Evolutionary conservation across 306 rosid species (phyloP).

Genomic region (Canavalia gladiata): DNA sequence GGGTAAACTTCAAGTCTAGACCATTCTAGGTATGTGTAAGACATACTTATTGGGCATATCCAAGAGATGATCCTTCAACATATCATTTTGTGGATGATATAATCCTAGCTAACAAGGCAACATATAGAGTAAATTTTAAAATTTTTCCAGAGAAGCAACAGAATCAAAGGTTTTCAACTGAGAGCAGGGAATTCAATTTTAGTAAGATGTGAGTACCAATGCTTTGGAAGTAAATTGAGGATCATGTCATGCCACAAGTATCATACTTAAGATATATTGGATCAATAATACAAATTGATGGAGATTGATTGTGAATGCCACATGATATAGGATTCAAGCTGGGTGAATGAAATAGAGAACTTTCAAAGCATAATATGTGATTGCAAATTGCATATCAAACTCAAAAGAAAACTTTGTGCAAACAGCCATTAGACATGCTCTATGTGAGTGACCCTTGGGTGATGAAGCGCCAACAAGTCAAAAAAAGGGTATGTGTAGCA

Average conservation of each 20-base stretch:
- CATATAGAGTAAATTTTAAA: neutral
- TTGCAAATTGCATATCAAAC: conserved; percentile 8
- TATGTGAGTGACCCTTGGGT: neutral
- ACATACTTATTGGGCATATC: neutral
- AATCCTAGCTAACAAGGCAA: neutral
- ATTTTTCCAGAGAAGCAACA: neutral
- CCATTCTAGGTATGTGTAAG: neutral
- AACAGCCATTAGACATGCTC: neutral
- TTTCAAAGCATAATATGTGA: neutral
- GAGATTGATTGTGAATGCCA: conserved; percentile 15
- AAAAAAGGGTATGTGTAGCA: neutral
- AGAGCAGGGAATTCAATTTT: neutral
- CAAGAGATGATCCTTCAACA: neutral
- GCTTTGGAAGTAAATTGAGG: neutral
- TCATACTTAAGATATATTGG: neutral
- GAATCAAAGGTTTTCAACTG: neutral
- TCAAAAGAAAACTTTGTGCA: neutral
- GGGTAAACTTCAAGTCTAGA: neutral
- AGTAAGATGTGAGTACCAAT: neutral
- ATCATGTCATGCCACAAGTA: conserved; percentile 8
- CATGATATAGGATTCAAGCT: neutral
- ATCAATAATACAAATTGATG: neutral
- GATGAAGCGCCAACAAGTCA: neutral
- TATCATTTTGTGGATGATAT: neutral
- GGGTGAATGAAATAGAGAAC: neutral